Conservation (phyloP, 306 rosid genomes). For the Betula pendula region DNA sequence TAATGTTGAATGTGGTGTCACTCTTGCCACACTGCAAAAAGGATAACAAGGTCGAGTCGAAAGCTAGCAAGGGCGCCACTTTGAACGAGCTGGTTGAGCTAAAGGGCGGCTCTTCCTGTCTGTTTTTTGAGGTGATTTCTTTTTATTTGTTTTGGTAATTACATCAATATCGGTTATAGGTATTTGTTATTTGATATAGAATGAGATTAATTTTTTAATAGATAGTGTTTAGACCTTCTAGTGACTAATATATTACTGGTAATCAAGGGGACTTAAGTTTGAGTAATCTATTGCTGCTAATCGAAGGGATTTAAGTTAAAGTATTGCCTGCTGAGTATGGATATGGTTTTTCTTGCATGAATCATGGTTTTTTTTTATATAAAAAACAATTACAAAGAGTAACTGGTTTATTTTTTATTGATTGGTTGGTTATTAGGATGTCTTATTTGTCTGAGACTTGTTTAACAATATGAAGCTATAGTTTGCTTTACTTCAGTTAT, state of each 20-base stretch:
- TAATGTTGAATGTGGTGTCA: constrained; percentile 91
- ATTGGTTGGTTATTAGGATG: not conserved
- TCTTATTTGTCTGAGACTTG: not conserved
- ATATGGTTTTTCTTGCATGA: not conserved
- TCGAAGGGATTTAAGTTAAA: not conserved
- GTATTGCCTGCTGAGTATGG: not conserved
- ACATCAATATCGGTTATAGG: not conserved
- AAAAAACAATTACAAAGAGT: not conserved
- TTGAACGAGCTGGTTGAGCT: constrained; percentile 93
- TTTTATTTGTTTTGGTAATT: not conserved
- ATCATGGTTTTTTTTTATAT: too few relatives aligned
- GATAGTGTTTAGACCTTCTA: not conserved
- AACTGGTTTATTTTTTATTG: not conserved
- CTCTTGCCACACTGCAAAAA: constrained; percentile 91
- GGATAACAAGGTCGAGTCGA: constrained; percentile 94
- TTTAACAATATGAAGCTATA: not conserved
- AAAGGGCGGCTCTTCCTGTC: constrained; percentile 70
- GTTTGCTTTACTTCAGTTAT: not conserved
- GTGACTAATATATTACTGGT: not conserved
- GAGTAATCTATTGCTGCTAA: not conserved
- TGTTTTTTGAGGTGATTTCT: constrained; percentile 77
- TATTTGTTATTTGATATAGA: constrained; percentile 3
- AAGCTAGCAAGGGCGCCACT: constrained; percentile 78
- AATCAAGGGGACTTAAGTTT: not conserved
- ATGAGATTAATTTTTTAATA: not conserved